Base-by-base conservation (phyloP, 2,329 filamentous ascomycete species). In the Aspergillus viridinutans region DNA sequence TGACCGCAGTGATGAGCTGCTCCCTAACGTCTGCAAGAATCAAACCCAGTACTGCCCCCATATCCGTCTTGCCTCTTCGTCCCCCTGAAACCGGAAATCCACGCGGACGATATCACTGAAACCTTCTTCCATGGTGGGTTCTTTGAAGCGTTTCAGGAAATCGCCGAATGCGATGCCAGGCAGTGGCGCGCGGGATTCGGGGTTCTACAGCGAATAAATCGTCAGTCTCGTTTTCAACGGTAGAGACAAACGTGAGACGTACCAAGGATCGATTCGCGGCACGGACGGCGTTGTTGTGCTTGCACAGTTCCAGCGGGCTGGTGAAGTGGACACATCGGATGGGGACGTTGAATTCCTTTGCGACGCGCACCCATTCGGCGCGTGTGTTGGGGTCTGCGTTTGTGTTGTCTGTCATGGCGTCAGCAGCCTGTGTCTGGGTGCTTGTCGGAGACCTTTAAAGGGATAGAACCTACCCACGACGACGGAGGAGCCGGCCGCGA, bases 291-390 rank as follows among this genome's bases (percentile, higher is more conserved):
- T 96, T 90, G 69, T 99, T 99, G 76, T 99, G 94, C 71, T 92
- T 86, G 72, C 84, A 85, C 8, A 96, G 71, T 47, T 83, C 81
- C 26, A 85, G 73, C 1, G 86, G 80, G 12, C 91, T 88, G 52
- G 87, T 89, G 77, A 99, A 94, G 74, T 89, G 88, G 9, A 97
- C 80, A 69, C 93, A 96, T 49, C 93, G 88, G 64, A 96, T 89
- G 2, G 90, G 88, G 2, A 95, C 80, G 3, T 83, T 78, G 67
- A 85, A 77, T 66, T 88, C 87, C 61, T 81, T 82, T 20, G 92
- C 92, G 29, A 97, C 75, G 26, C 84, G 78, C 32, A 90, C 75
- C 93, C 93, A 97, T 58, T 89, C 77, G n/a, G 83, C 81, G 62
- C 94, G 83, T 25, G 88, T 90, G 53, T 90, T 88, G 10, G 80